These are phyloP conservation scores for Gastrolobium villosum DNA, from an alignment of 306 rosid species.

Conservation along the genomic window DNA sequence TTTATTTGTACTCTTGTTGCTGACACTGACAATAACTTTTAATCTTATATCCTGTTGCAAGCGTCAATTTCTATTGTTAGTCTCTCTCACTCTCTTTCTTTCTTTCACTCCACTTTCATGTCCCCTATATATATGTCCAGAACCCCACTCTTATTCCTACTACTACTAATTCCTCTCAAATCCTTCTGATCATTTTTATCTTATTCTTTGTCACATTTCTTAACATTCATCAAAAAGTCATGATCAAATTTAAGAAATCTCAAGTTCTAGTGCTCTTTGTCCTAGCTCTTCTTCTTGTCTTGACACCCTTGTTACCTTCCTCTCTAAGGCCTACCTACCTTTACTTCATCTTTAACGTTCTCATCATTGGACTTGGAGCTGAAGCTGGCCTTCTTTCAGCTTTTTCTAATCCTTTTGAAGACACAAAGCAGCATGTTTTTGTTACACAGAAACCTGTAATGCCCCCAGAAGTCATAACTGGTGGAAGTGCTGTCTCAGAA, in stretches of 20 bases:
- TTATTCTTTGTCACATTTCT: conserved; percentile 23
- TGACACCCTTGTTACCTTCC: conserved; percentile 75
- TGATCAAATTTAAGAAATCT: conserved; percentile 62
- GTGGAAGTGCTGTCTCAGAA: conserved; percentile 24
- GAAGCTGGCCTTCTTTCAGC: conserved; percentile 79
- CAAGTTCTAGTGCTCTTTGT: conserved; percentile 64
- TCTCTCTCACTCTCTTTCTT: conserved; percentile 4
- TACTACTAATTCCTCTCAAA: conserved; percentile 16
- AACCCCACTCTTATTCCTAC: conserved; percentile 43
- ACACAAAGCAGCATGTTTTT: conserved; percentile 45
- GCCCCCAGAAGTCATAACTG: conserved; percentile 37
- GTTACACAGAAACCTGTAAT: conserved; percentile 36
- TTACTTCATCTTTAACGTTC: conserved; percentile 72
- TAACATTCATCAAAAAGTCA: conserved; percentile 37
- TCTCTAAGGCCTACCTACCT: conserved; percentile 64
- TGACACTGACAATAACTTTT: background rate
- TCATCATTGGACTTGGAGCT: conserved; percentile 75
- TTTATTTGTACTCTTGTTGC: conserved; percentile 25
- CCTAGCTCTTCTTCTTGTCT: conserved; percentile 62
- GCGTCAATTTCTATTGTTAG: background rate
- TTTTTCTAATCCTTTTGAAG: conserved; percentile 58
- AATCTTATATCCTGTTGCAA: conserved; percentile 4
- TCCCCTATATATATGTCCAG: conserved; percentile 54
- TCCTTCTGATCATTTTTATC: conserved; percentile 32
- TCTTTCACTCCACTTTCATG: conserved; percentile 3